phyloP scores from a whole-genome alignment of 2,329 filamentous ascomycete species.

The Fusarium concolor region DNA sequence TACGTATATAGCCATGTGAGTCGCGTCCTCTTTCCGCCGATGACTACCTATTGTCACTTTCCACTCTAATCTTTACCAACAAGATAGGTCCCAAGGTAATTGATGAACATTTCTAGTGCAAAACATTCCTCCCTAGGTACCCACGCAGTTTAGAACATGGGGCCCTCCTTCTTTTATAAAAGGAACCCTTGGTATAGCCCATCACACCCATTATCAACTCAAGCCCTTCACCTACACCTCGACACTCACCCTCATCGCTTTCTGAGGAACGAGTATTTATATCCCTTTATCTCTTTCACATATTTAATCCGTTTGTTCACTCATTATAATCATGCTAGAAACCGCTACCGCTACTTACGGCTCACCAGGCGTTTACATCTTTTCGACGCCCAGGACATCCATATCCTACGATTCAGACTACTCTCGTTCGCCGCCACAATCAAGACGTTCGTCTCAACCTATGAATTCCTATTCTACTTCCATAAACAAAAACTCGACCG shows the following conservation, averaged over 20 bases:
- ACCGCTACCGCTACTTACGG: not conserved
- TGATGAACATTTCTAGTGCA: not conserved
- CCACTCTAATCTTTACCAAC: not conserved
- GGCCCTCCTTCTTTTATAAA: not conserved
- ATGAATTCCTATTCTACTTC: slow-evolving; percentile 3
- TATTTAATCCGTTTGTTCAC: not conserved
- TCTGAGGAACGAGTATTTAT: not conserved
- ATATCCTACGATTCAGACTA: not conserved
- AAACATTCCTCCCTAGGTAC: too few relatives aligned
- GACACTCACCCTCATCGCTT: not conserved
- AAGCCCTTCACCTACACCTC: not conserved
- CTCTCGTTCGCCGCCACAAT: slow-evolving; percentile 3
- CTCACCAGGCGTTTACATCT: not conserved
- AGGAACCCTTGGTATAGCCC: not conserved
- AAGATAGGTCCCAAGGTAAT: not conserved
- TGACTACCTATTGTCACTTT: not conserved
- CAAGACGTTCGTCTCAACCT: not conserved
- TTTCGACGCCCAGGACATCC: not conserved
- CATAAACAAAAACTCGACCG: slow-evolving; percentile 9
- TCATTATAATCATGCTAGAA: not conserved
- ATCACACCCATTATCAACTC: not conserved
- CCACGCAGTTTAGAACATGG: too few relatives aligned
- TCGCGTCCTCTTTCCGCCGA: not conserved
- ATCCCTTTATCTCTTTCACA: not conserved
- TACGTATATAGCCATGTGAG: not conserved